Percentiles rank a stretch among this genome's conserved stretches.
These are phyloP conservation scores for Aspergillus pseudoterreus DNA, from an alignment of 2,329 filamentous ascomycete genomes.

Conservation along the genomic window DNA sequence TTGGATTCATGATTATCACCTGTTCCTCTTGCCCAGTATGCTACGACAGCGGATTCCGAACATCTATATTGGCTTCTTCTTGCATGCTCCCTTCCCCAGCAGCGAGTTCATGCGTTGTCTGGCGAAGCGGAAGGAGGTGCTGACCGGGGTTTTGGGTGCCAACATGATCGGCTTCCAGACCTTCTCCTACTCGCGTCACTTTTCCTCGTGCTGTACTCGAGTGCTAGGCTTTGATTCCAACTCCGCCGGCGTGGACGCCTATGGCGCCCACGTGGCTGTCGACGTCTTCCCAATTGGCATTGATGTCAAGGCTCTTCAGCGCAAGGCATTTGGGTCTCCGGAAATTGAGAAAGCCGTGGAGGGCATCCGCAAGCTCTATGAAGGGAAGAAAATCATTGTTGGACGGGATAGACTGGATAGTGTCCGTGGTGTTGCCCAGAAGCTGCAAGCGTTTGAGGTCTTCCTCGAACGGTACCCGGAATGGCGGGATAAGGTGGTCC, in stretches of 20 bases:
- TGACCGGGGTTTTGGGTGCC: conserved; percentile 83
- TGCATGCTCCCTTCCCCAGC: conserved; percentile 92
- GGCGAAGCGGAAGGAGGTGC: conserved; percentile 80
- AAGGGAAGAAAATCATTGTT: conserved; percentile 91
- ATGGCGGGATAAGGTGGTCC: conserved; percentile 85
- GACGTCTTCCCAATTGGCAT: conserved; percentile 95
- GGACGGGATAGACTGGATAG: conserved; percentile 91
- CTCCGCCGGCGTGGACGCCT: conserved; percentile 78
- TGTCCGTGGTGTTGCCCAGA: conserved; percentile 90
- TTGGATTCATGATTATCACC: conserved; percentile 90
- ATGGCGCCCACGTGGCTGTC: conserved; percentile 82
- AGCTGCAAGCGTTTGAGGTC: conserved; percentile 87
- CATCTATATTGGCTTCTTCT: conserved; percentile 91
- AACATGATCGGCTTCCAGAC: conserved; percentile 96
- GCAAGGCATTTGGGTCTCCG: conserved; percentile 66
- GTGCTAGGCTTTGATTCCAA: conserved; percentile 89
- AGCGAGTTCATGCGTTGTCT: conserved; percentile 92
- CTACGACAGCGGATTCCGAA: conserved; percentile 80
- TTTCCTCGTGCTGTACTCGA: conserved; percentile 87
- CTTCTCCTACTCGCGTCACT: conserved; percentile 91
- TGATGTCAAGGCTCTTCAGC: conserved; percentile 75
- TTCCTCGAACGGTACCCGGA: conserved; percentile 89
- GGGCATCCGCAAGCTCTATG: conserved; percentile 71
- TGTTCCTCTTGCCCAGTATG: conserved; percentile 84
- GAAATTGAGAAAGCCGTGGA: conserved; percentile 69